Base-by-base conservation (phyloP, 192 early-diverging fungal genomes). In the Diversispora eburnea region DNA sequence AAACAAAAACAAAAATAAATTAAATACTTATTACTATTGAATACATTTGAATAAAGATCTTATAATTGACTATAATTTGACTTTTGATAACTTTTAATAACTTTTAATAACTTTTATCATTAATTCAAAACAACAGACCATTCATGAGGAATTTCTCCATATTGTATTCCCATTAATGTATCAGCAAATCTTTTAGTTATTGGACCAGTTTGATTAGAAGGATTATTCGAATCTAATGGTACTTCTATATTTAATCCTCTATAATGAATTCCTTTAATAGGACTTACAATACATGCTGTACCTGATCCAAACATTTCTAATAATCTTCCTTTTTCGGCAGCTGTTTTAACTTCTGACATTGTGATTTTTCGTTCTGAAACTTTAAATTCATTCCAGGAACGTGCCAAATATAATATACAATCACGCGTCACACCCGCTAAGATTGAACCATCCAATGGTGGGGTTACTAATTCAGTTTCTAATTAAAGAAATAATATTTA, bases 281-380 rank as follows among this genome's bases (percentile, higher is more conserved):
- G 96, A 70, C 84, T 87, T 22, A 98, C 95, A 77, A 98, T 95
- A 80, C 93, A 94, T 45, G 96, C 96, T 59, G 96, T 98, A 58
- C 96, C 96, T 17, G 94, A 85, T 70, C 95, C 95, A 85, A 98
- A 98, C 89, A 96, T 90, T 76, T 98, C 95, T 47, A 91, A 79
- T 68, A 98, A 83, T 45, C 94, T 89, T 22, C 88, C 88, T 76
- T 94, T 87, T 69, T 92, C 84, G 68, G 88, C 75, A 43, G 94
- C 93, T 71, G 91, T 80, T 46, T 84, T 78, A 20, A 98, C 68
- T 76, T 93, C 87, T 57, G 77, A 79, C 93, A 98, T 95, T 72
- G 85, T 90, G 71, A 97, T 80, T 78, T 88, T 84, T 75, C 89
- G 84, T 82, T 98, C 96, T 4, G 83, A 78, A 43, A 98, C 94